phyloP scores from a whole-genome alignment of 169 alveolate genomes.

The Plasmodium gonderi region DNA sequence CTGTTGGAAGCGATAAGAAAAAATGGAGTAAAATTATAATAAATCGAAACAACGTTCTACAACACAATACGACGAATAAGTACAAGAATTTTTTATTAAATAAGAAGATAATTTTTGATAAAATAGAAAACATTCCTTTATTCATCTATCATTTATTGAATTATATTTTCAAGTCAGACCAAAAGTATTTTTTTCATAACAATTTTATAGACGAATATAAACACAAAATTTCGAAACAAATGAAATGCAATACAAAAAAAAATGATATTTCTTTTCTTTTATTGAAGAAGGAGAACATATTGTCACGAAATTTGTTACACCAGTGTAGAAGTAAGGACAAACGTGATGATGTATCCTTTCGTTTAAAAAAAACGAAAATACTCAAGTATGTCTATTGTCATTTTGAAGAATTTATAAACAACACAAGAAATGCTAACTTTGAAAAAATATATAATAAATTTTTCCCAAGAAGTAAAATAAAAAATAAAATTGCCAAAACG shows the following conservation, averaged over 20 bases:
- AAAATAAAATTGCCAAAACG: conserved; percentile 35
- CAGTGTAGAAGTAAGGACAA: conserved; percentile 1
- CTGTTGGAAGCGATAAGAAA: conserved; percentile 7
- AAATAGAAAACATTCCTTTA: conserved; percentile 43
- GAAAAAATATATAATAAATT: conserved; percentile 33
- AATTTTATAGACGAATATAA: conserved; percentile 66
- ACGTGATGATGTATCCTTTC: neutral
- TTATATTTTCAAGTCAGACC: conserved; percentile 51
- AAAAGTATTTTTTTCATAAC: conserved; percentile 53
- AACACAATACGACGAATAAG: conserved; percentile 66
- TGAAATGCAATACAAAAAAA: conserved; percentile 54
- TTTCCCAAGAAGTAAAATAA: conserved; percentile 30
- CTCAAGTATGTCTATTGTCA: conserved; percentile 40
- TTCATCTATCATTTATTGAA: conserved; percentile 48
- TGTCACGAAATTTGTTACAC: neutral
- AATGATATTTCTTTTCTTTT: conserved; percentile 45
- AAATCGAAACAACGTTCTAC: conserved; percentile 67
- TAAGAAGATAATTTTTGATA: conserved; percentile 41
- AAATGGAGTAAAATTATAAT: conserved; percentile 71
- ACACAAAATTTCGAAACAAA: conserved; percentile 56
- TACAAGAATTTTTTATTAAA: conserved; percentile 54
- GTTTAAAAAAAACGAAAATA: conserved; percentile 61
- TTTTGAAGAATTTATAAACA: conserved; percentile 45
- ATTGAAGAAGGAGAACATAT: conserved; percentile 3
- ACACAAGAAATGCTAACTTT: conserved; percentile 55